A percentile compares a stretch with the other conserved stretches of the same genome.
These are phyloP conservation scores for Nigrospora sphaerica DNA, from an alignment of 2,329 filamentous ascomycete species.

Conservation along the genomic window DNA sequence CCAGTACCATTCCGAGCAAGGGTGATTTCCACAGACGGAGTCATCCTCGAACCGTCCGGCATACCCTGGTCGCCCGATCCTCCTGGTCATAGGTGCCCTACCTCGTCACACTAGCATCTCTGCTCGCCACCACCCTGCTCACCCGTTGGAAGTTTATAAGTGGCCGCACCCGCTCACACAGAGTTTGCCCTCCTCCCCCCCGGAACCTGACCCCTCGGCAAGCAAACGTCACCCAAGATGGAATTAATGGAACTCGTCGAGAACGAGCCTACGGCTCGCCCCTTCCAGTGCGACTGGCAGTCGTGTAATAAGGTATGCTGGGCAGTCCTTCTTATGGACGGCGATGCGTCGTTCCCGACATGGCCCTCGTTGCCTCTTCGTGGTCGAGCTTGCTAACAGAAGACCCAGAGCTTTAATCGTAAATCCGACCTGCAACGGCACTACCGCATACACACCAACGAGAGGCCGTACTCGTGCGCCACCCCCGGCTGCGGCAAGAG, in stretches of 20 bases:
- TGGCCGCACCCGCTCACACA: constrained; percentile 16
- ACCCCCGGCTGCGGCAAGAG: constrained; percentile 58
- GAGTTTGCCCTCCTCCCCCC: neutral
- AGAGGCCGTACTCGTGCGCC: constrained; percentile 58
- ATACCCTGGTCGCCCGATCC: constrained; percentile 13
- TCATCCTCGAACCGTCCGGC: constrained; percentile 20
- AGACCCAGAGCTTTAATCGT: constrained; percentile 60
- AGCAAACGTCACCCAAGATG: constrained; percentile 29
- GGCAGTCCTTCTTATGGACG: neutral
- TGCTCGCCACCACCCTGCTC: constrained; percentile 10
- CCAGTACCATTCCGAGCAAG: constrained; percentile 23
- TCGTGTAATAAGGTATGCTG: constrained; percentile 51
- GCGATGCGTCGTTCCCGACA: neutral
- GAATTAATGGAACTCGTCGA: constrained; percentile 60
- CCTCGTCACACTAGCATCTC: constrained; percentile 2
- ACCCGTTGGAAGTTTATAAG: constrained; percentile 22
- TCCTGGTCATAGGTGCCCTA: constrained; percentile 13
- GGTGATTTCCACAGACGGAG: constrained; percentile 18
- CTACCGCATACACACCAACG: constrained; percentile 66
- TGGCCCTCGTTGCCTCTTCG: neutral
- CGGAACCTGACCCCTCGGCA: neutral
- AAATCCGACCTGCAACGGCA: constrained; percentile 66
- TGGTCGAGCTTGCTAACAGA: constrained; percentile 7
- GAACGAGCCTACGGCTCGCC: constrained; percentile 54
- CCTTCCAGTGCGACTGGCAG: constrained; percentile 59